phyloP scores from a whole-genome alignment of 2,329 filamentous ascomycete genomes.

The Ceratocystis albifundus region DNA sequence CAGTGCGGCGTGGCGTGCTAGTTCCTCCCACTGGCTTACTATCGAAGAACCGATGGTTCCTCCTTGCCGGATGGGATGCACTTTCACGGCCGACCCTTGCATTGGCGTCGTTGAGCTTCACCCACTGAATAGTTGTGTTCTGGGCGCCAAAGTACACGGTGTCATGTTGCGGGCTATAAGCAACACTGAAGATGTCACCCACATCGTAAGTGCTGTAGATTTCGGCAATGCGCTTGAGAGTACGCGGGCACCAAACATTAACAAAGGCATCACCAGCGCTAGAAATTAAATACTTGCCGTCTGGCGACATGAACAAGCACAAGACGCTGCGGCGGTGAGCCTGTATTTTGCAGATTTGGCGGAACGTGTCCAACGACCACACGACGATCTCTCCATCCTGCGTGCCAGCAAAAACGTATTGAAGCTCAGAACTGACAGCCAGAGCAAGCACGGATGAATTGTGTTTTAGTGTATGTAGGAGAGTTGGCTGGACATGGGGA shows the following conservation, averaged over 20 bases:
- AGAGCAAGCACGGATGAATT: slow-evolving; percentile 72
- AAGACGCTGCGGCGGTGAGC: slow-evolving; percentile 88
- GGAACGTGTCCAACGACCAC: slow-evolving; percentile 82
- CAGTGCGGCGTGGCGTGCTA: slow-evolving; percentile 60
- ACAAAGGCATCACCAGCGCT: slow-evolving; percentile 88
- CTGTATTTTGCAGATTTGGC: slow-evolving; percentile 65
- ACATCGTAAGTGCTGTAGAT: slow-evolving; percentile 91
- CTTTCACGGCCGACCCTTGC: slow-evolving; percentile 49
- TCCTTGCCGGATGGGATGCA: slow-evolving; percentile 58
- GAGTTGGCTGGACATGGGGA: slow-evolving; percentile 28
- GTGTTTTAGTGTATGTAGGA: slow-evolving; percentile 64
- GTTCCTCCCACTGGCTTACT: slow-evolving; percentile 74
- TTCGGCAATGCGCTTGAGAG: slow-evolving; percentile 67
- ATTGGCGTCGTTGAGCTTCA: slow-evolving; percentile 55
- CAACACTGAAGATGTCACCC: slow-evolving; percentile 91
- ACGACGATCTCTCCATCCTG: slow-evolving; percentile 88
- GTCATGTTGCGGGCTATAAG: slow-evolving; percentile 66
- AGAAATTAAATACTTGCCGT: slow-evolving; percentile 70
- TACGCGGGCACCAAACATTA: slow-evolving; percentile 79
- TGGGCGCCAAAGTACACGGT: slow-evolving; percentile 87
- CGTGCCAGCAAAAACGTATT: slow-evolving; percentile 80
- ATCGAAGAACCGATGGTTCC: slow-evolving; percentile 86
- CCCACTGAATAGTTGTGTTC: slow-evolving; percentile 93
- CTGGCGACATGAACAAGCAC: slow-evolving; percentile 66
- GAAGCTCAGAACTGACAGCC: slow-evolving; percentile 62